Conservation (phyloP, 306 rosid genomes). For the Lathyrus tuberosus region DNA sequence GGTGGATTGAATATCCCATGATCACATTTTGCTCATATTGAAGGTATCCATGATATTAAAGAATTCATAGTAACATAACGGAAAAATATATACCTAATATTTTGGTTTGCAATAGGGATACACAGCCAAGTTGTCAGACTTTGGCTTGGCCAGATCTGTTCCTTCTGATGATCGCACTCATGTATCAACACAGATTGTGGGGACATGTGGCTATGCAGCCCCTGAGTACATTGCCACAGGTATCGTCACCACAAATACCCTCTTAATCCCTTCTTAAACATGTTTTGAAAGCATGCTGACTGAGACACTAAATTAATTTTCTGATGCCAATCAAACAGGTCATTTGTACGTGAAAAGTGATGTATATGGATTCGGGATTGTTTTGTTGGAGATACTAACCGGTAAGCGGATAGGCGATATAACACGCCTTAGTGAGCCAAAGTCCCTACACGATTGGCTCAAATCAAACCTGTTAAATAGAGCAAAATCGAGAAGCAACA, state of each 20-base stretch:
- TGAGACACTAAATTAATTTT: constrained; percentile 13
- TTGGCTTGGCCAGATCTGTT: constrained; percentile 77
- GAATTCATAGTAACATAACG: not conserved
- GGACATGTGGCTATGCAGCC: constrained; percentile 82
- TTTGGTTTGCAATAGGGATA: constrained; percentile 55
- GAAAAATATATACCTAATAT: constrained; percentile 17
- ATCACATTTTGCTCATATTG: constrained; percentile 32
- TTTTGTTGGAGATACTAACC: constrained; percentile 72
- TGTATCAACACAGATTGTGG: constrained; percentile 71
- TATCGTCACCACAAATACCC: constrained; percentile 38
- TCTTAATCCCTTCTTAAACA: constrained; percentile 18
- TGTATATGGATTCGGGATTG: constrained; percentile 86
- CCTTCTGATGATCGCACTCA: constrained; percentile 71
- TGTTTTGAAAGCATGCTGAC: not conserved
- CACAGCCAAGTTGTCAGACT: constrained; percentile 74
- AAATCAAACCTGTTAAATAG: constrained; percentile 65
- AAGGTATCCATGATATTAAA: not conserved
- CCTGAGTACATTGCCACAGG: constrained; percentile 83
- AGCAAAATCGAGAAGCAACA: constrained; percentile 57
- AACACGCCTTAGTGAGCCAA: constrained; percentile 40
- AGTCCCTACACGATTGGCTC: constrained; percentile 62
- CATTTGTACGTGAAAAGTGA: constrained; percentile 80
- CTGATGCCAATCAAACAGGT: constrained; percentile 50
- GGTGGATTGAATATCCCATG: not conserved
- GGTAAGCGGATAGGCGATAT: constrained; percentile 60